phyloP scores from a whole-genome alignment of 805 yeast genomes.

The Ogataea nitratoaversa region DNA sequence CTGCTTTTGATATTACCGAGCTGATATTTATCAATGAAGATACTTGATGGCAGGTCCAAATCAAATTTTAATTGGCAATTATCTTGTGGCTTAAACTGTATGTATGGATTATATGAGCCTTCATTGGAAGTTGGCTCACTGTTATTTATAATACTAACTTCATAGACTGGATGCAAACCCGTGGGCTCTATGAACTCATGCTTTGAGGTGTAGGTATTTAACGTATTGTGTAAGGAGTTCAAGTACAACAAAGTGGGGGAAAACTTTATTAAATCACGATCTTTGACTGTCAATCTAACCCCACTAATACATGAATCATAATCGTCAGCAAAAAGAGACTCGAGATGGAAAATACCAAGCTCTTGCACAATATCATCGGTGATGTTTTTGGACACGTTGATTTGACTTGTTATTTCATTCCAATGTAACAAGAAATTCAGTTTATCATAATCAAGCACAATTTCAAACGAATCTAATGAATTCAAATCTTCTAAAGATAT shows the following conservation, averaged over 20 bases:
- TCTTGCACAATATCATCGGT: conserved; percentile 10
- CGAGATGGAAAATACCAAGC: conserved; percentile 20
- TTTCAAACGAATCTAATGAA: conserved; percentile 14
- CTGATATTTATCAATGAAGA: conserved; percentile 28
- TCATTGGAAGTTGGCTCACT: no score
- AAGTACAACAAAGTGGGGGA: conserved; percentile 23
- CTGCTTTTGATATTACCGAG: not conserved
- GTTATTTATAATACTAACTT: conserved; percentile 10
- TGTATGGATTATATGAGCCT: not conserved
- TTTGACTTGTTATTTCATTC: conserved; percentile 14
- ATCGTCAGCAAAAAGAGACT: conserved; percentile 12
- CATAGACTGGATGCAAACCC: conserved; percentile 27
- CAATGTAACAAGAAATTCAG: conserved; percentile 18
- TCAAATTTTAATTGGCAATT: conserved; percentile 22
- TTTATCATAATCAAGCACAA: conserved; percentile 13
- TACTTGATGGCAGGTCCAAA: conserved; percentile 21
- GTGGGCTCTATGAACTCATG: conserved; percentile 17
- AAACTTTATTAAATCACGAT: conserved; percentile 7
- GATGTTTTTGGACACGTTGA: conserved; percentile 3
- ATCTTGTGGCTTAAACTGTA: conserved; percentile 5
- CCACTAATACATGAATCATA: conserved; percentile 22
- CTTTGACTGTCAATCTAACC: conserved; percentile 10
- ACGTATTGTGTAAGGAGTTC: conserved; percentile 17
- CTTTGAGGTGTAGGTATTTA: conserved; percentile 9
- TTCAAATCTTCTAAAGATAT: conserved; percentile 10